Base-by-base conservation (phyloP, 345 rosid species). In the Diplotaxis tenuifolia region DNA sequence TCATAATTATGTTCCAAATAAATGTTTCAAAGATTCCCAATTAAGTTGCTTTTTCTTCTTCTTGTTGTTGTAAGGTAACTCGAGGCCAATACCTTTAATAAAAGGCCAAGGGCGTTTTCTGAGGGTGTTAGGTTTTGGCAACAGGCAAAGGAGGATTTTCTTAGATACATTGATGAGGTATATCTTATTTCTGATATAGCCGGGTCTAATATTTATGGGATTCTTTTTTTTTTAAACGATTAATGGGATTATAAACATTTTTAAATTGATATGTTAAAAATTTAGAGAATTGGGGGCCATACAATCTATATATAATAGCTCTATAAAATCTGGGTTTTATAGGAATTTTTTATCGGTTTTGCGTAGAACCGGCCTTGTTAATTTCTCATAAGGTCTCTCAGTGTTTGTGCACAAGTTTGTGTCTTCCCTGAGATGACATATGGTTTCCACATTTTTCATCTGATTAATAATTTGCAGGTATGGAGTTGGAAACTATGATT, bases 31-130 rank as follows among this genome's bases (percentile, higher is more conserved):
- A 49, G 59, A 25, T 23, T 6, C 18, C 32, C 10, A 36, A 15
- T 20, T 47, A 47, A 45, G 19, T 57, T n/a, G 4, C 32, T 57
- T 27, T 0, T 2, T 15, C 3, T 42, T 19, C 10, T 1, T 4
- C 23, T 55, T 58, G 3, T 29, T 45, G 6, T 21, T 84, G 91
- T 68, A 49, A 70, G 96, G 83, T 71, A 84, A 70, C 72, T 42
- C 75, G 54, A 89, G 83, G 63, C 84, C 89, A 16, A 56, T 56
- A 78, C 93, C 98, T 73, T 77, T 94, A 71, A 87, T 89, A 89
- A 90, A 89, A 82, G 96, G 97, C 27, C 87, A 90, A 81, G 96
- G 92, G 54, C 74, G 71, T 62, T 83, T 90, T 12, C 73, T 88
- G 56, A 84, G 78, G 65, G 96, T 95, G 28, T 70, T 92, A 40